phyloP scores from a whole-genome alignment of 169 alveolate species.

The Theileria orientalis region DNA sequence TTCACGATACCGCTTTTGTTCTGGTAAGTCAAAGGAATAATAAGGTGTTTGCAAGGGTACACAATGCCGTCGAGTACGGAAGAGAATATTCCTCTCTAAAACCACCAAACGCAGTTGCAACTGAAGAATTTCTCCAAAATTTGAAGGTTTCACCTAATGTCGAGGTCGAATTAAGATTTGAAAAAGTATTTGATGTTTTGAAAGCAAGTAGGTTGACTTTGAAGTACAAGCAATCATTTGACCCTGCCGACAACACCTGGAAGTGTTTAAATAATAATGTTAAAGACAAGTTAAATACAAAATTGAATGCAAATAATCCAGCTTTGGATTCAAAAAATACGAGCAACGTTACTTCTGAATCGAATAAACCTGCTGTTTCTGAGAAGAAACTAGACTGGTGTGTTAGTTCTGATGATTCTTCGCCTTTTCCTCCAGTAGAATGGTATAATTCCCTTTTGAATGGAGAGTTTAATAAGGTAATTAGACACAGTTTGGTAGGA shows the following conservation, averaged over 20 bases:
- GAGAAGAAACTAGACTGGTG: neutral
- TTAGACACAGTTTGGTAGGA: neutral
- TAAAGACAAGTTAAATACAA: neutral
- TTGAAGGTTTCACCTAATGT: slow-evolving; percentile 15
- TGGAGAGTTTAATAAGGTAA: slow-evolving; percentile 29
- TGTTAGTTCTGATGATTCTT: neutral
- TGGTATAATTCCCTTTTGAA: slow-evolving; percentile 56
- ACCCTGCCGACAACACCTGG: slow-evolving; percentile 25
- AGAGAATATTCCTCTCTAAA: slow-evolving; percentile 33
- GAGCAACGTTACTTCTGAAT: too few species aligned
- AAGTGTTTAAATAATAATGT: neutral
- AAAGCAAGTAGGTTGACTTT: slow-evolving; percentile 20
- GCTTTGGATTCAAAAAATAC: neutral
- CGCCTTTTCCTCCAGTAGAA: slow-evolving; percentile 29
- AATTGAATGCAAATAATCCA: neutral
- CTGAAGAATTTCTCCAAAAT: slow-evolving; percentile 46
- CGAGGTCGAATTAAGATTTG: neutral
- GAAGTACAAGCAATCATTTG: slow-evolving; percentile 42
- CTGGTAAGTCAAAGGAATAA: neutral
- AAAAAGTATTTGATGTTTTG: slow-evolving; percentile 1
- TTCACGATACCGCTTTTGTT: slow-evolving; percentile 29
- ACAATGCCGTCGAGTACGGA: slow-evolving; percentile 51
- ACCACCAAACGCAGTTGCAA: slow-evolving; percentile 43
- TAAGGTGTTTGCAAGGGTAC: slow-evolving; percentile 25
- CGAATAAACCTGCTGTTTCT: neutral